Conservation (phyloP, 371 early-diverging fungal genomes). For the Mortierella sp. region DNA sequence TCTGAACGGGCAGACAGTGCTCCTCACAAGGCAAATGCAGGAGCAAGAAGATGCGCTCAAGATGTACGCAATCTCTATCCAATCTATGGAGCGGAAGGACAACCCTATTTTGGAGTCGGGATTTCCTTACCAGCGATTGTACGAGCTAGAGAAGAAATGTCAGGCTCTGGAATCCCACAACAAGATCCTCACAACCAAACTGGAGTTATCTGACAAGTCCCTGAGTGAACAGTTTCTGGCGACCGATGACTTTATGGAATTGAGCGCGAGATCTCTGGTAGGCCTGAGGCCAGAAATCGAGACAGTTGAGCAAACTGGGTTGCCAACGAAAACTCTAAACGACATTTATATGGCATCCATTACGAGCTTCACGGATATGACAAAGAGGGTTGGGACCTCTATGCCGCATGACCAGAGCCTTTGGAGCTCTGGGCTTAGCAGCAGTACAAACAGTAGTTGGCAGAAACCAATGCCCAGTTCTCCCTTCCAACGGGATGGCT, state of each 20-base stretch:
- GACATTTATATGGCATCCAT: slow-evolving; percentile 65
- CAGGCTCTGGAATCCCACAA: slow-evolving; percentile 52
- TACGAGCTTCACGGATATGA: slow-evolving; percentile 63
- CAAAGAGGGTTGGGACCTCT: slow-evolving; percentile 53
- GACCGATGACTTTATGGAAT: slow-evolving; percentile 60
- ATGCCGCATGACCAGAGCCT: neutral
- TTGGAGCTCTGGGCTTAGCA: neutral
- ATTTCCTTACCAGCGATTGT: slow-evolving; percentile 52
- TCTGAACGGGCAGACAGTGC: slow-evolving; percentile 22
- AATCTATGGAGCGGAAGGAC: slow-evolving; percentile 30
- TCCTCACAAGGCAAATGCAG: slow-evolving; percentile 52
- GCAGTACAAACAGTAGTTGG: neutral
- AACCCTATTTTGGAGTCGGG: slow-evolving; percentile 54
- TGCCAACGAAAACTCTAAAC: slow-evolving; percentile 45
- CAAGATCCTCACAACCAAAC: slow-evolving; percentile 62
- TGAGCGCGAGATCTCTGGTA: slow-evolving; percentile 62
- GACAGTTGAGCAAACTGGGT: slow-evolving; percentile 25
- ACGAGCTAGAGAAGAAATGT: slow-evolving; percentile 53
- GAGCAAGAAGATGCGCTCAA: slow-evolving; percentile 62
- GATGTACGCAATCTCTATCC: slow-evolving; percentile 61
- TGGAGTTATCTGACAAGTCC: slow-evolving; percentile 60
- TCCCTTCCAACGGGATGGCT: slow-evolving; percentile 7
- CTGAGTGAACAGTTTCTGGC: slow-evolving; percentile 57
- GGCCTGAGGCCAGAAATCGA: slow-evolving; percentile 54
- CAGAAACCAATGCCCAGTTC: slow-evolving; percentile 7